phyloP scores from a whole-genome alignment of 2,329 filamentous ascomycete species.

The Colletotrichum cordylinicola region DNA sequence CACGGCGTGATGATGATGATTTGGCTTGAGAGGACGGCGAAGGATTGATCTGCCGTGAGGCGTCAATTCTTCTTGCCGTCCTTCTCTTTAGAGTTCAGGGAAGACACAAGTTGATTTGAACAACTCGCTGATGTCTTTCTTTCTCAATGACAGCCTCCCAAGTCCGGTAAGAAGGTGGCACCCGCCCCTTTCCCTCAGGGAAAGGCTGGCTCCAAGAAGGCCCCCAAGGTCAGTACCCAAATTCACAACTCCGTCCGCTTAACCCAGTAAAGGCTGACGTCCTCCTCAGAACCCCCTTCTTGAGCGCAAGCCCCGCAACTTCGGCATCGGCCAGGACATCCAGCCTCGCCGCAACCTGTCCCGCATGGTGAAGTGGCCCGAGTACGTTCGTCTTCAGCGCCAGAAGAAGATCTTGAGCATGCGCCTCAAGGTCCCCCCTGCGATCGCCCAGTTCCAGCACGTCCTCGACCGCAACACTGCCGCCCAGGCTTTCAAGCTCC shows the following conservation, averaged over 20 bases:
- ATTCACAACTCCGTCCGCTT: neutral
- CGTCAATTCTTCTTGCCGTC: neutral
- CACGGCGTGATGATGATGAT: slow-evolving; percentile 68
- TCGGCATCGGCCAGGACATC: slow-evolving; percentile 98
- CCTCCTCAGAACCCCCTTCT: slow-evolving; percentile 88
- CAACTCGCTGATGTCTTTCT: slow-evolving; percentile 96
- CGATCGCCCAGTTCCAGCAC: slow-evolving; percentile 97
- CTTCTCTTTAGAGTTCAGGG: slow-evolving; percentile 91
- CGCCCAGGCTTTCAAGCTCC: slow-evolving; percentile 96
- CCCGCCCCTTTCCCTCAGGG: slow-evolving; percentile 94
- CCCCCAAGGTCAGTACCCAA: slow-evolving; percentile 81
- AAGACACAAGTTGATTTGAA: slow-evolving; percentile 79
- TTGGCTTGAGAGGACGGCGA: slow-evolving; percentile 64
- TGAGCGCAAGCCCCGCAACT: slow-evolving; percentile 98
- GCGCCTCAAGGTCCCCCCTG: slow-evolving; percentile 97
- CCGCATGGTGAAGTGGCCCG: slow-evolving; percentile 99
- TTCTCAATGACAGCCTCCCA: slow-evolving; percentile 99
- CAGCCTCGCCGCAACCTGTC: slow-evolving; percentile 95
- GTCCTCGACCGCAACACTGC: slow-evolving; percentile 97
- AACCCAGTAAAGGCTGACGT: slow-evolving; percentile 25
- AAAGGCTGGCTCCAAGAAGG: slow-evolving; percentile 94
- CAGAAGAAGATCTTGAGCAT: slow-evolving; percentile 95
- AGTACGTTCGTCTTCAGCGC: slow-evolving; percentile 98
- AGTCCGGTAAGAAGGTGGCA: slow-evolving; percentile 97
- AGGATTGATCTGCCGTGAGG: neutral